Evolutionary conservation across 495 filamentous ascomycete genomes (phyloP).

Genomic region (Delitschia confertaspora): DNA sequence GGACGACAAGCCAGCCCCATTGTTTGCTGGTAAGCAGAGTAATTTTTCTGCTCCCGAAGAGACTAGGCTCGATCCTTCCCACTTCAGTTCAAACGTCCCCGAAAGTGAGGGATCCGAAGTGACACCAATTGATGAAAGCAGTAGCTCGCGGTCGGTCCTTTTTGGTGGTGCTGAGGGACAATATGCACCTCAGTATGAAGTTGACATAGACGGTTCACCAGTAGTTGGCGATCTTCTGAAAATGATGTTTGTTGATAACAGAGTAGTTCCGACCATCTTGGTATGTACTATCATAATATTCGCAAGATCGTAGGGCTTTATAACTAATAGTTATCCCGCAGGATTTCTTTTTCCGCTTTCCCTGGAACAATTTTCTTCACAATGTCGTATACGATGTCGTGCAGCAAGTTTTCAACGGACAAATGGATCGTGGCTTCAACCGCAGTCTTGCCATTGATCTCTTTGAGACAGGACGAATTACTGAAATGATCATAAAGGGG

Average conservation of each 20-base stretch:
- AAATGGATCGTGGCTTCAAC: slow-evolving; percentile 94
- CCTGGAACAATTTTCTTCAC: slow-evolving; percentile 99
- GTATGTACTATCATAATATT: slow-evolving; percentile 51
- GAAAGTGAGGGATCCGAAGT: slow-evolving; percentile 27
- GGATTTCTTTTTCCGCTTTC: slow-evolving; percentile 97
- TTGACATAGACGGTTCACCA: slow-evolving; percentile 60
- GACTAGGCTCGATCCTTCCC: slow-evolving; percentile 10
- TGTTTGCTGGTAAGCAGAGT: slow-evolving; percentile 43
- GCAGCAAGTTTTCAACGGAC: slow-evolving; percentile 98
- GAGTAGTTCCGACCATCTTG: slow-evolving; percentile 90
- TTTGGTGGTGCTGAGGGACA: slow-evolving; percentile 19
- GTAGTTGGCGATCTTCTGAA: slow-evolving; percentile 97
- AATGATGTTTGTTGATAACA: slow-evolving; percentile 90
- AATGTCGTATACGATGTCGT: slow-evolving; percentile 99
- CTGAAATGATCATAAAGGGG: slow-evolving; percentile 81
- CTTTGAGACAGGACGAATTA: slow-evolving; percentile 81
- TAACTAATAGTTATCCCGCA: slow-evolving; percentile 29
- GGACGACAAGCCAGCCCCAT: slow-evolving; percentile 59
- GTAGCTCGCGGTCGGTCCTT: slow-evolving; percentile 22
- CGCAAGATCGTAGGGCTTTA: slow-evolving; percentile 20
- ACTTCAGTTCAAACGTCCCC: slow-evolving; percentile 10
- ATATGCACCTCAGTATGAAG: slow-evolving; percentile 43
- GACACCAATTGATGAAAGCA: slow-evolving; percentile 25
- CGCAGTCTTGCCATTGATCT: slow-evolving; percentile 86
- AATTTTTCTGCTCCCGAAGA: slow-evolving; percentile 1